Conservation (phyloP, 305 asterid species). For the Fraxinus velutina region DNA sequence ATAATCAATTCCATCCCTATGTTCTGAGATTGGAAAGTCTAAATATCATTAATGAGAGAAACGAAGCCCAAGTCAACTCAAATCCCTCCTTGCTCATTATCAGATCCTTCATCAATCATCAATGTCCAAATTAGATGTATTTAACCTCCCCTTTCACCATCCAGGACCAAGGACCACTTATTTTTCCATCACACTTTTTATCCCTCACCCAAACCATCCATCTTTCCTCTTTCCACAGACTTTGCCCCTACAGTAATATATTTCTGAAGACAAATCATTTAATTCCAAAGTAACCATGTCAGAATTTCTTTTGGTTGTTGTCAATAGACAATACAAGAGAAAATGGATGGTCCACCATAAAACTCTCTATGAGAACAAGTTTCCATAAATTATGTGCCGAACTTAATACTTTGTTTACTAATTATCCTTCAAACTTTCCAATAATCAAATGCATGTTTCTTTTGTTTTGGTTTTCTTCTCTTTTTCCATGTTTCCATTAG, state of each 20-base stretch:
- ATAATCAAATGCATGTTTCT: not conserved
- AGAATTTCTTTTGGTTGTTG: not conserved
- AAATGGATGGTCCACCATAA: not conserved
- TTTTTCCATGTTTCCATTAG: not conserved
- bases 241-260: not conserved
- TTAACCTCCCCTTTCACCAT: not conserved
- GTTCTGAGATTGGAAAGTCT: not conserved
- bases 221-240: not conserved
- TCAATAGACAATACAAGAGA: not conserved
- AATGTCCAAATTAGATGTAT: not conserved
- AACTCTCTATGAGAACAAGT: not conserved
- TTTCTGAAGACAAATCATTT: not conserved
- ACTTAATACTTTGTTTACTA: not conserved
- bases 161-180: not conserved
- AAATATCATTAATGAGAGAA: not conserved
- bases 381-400: not conserved
- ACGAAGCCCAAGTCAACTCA: not conserved
- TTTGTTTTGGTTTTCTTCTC: not conserved
- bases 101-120: not conserved
- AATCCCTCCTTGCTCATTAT: not conserved
- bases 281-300: not conserved
- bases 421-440: not conserved
- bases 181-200: not conserved
- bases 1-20: not conserved
- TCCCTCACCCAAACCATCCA: not conserved